Conservation (phyloP, 208 protist genomes). For the Wallacemonas sp. region DNA sequence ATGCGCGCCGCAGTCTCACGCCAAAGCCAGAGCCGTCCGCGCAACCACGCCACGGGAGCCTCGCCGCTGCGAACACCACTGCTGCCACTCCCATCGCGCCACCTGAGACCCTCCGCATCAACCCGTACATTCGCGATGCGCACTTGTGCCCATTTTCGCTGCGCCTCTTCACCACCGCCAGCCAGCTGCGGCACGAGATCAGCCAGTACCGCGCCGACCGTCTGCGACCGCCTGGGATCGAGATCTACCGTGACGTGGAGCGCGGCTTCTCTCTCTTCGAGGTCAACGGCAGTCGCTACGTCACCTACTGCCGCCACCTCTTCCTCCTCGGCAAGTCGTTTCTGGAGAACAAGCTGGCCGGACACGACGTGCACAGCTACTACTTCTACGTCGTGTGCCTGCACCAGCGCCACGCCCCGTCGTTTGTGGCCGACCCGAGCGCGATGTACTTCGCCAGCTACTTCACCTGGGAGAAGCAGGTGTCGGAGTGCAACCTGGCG, state of each 20-base stretch:
- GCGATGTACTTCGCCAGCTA: slow-evolving; percentile 96
- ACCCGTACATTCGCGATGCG: slow-evolving; percentile 80
- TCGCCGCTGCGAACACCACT: neutral
- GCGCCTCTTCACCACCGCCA: slow-evolving; percentile 65
- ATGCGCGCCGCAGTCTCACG: too few relatives aligned
- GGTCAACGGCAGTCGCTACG: slow-evolving; percentile 75
- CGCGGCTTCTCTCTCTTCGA: slow-evolving; percentile 82
- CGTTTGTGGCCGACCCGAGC: slow-evolving; percentile 52
- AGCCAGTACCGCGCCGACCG: slow-evolving; percentile 46
- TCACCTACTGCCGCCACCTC: slow-evolving; percentile 83
- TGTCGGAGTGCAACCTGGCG: slow-evolving; percentile 97
- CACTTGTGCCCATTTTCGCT: slow-evolving; percentile 89
- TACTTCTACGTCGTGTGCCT: slow-evolving; percentile 87
- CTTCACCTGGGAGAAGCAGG: slow-evolving; percentile 98
- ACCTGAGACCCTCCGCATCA: slow-evolving; percentile 11
- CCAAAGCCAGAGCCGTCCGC: too few relatives aligned
- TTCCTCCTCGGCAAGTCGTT: slow-evolving; percentile 90
- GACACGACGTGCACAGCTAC: slow-evolving; percentile 89
- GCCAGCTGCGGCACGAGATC: slow-evolving; percentile 77
- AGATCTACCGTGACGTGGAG: slow-evolving; percentile 80
- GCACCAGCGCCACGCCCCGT: slow-evolving; percentile 75
- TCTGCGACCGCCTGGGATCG: slow-evolving; percentile 68
- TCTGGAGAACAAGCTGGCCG: slow-evolving; percentile 89
- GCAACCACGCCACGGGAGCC: neutral
- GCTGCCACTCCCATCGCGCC: slow-evolving; percentile 1